phyloP scores from a whole-genome alignment of 2,329 filamentous ascomycete species.

The Colletotrichum eremochloae region DNA sequence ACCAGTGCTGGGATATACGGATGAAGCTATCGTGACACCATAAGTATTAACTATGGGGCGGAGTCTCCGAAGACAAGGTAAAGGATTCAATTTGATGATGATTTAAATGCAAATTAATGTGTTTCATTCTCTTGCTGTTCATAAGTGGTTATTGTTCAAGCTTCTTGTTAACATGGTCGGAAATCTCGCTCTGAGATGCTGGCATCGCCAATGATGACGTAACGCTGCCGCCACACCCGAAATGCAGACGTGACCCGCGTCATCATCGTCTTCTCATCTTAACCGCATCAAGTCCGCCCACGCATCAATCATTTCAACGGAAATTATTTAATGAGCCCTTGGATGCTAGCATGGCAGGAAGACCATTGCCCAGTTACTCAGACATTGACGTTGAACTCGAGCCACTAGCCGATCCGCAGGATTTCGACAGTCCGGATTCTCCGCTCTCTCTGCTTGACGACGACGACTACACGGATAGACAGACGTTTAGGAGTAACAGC shows the following conservation, averaged over 20 bases:
- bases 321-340: not conserved
- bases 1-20: no score
- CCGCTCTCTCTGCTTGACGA: conserved; percentile 18
- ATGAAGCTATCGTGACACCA: no score
- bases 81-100: no score
- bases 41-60: not conserved
- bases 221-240: conserved; percentile 20
- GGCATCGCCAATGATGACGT: conserved; percentile 23
- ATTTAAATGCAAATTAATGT: not conserved
- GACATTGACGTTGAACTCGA: conserved; percentile 35
- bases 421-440: conserved; percentile 25
- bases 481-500: not conserved
- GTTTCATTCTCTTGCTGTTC: not conserved
- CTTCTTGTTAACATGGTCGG: not conserved
- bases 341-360: not conserved
- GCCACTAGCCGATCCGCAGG: not conserved
- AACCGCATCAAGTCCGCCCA: not conserved
- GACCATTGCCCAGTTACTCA: conserved; percentile 2
- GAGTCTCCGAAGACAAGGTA: not conserved
- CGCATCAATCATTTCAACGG: not conserved
- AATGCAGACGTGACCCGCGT: not conserved
- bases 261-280: conserved; percentile 2
- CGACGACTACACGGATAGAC: not conserved
- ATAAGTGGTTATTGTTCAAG: no score
- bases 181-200: not conserved